Conservation (phyloP, 148 eudicot species). For the Amaranthus cruentus region DNA sequence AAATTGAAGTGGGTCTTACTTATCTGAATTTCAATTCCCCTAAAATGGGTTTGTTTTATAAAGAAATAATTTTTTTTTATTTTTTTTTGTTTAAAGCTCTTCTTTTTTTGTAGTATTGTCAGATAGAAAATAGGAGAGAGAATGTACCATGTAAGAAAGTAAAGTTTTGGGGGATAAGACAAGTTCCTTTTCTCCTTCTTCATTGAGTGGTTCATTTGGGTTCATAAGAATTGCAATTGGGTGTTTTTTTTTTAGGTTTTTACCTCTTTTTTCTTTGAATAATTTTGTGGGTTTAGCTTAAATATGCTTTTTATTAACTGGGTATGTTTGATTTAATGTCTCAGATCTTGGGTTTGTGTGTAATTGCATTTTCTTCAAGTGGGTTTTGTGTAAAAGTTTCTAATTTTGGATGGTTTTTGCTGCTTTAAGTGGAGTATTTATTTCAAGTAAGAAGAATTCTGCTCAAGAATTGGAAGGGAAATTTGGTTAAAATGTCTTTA, state of each 20-base stretch:
- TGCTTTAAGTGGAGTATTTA: constrained; percentile 26
- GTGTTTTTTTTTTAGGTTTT: constrained; percentile 23
- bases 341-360: constrained; percentile 22
- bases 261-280: constrained; percentile 23
- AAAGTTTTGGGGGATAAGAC: constrained; percentile 9
- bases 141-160: constrained; percentile 23
- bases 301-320: constrained; percentile 12
- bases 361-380: constrained; percentile 14
- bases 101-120: constrained; percentile 22
- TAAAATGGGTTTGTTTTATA: constrained; percentile 8
- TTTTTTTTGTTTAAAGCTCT: neutral
- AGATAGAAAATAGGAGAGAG: constrained; percentile 5
- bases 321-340: constrained; percentile 27
- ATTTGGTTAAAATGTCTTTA: constrained; percentile 54
- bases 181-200: constrained; percentile 19
- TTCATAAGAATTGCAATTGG: constrained; percentile 31
- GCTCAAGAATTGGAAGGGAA: constrained; percentile 31
- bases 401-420: constrained; percentile 38
- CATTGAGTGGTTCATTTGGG: constrained; percentile 33
- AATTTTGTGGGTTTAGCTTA: constrained; percentile 19
- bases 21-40: constrained; percentile 23
- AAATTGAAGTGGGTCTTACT: constrained; percentile 47
- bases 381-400: constrained; percentile 19
- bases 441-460: constrained; percentile 32
- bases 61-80: constrained; percentile 4